phyloP scores from a whole-genome alignment of 306 rosid genomes.

The Inga leiocalycina region DNA sequence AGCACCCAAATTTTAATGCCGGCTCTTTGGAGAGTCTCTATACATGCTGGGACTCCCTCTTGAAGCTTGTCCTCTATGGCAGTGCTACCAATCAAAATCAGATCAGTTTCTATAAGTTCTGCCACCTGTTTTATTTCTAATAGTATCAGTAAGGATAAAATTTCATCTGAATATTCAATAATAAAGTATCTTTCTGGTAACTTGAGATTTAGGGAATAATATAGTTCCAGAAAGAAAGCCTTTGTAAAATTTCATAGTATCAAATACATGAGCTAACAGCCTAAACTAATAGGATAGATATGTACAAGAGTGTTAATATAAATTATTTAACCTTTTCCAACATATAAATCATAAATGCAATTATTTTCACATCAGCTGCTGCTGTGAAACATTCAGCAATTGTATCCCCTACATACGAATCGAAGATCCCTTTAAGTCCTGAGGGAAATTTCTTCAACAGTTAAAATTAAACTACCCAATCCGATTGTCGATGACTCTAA shows the following conservation, averaged over 20 bases:
- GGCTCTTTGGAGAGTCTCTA: conserved; percentile 91
- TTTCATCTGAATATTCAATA: conserved; percentile 26
- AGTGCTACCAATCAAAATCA: conserved; percentile 87
- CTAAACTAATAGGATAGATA: neutral
- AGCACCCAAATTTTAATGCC: conserved; percentile 98
- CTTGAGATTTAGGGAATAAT: conserved; percentile 14
- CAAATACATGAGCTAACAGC: neutral
- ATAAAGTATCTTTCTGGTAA: neutral
- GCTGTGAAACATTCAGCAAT: neutral
- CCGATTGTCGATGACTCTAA: neutral
- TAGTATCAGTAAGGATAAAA: conserved; percentile 29
- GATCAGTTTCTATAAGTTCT: conserved; percentile 87
- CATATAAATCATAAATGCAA: neutral
- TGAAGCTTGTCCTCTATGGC: conserved; percentile 99
- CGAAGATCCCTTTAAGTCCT: neutral
- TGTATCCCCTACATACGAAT: neutral
- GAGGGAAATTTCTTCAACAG: neutral
- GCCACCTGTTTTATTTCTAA: conserved; percentile 72
- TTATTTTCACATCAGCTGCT: neutral
- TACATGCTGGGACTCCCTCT: conserved; percentile 96
- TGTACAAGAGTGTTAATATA: neutral
- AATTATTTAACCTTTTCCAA: neutral
- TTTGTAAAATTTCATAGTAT: neutral
- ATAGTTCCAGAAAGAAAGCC: conserved; percentile 21
- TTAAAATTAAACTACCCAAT: neutral